phyloP scores from a whole-genome alignment of 371 early-diverging fungal species.

The Blakeslea trispora region DNA sequence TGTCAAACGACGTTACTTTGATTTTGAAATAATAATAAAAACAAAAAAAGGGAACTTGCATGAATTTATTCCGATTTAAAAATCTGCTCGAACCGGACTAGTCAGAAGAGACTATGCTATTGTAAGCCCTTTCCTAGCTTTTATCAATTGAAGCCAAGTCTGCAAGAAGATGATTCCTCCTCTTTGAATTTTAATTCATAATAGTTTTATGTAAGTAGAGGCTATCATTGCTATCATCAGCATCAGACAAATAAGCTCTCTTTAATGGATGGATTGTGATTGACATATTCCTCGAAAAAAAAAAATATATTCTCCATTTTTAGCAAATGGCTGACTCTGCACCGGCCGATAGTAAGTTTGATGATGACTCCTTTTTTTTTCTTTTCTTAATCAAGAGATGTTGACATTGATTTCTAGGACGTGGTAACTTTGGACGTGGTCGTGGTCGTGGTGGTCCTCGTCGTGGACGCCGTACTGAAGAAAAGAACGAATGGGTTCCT shows the following conservation, averaged over 20 bases:
- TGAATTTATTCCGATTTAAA: background rate
- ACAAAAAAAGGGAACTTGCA: no score
- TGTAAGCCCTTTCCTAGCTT: background rate
- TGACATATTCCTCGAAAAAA: no score
- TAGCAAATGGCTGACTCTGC: slow-evolving; percentile 59
- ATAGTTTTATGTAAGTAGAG: slow-evolving; percentile 14
- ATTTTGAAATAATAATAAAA: background rate
- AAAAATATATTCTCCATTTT: no score
- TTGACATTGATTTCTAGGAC: slow-evolving; percentile 28
- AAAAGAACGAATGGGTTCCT: slow-evolving; percentile 89
- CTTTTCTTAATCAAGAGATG: background rate
- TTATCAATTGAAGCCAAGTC: background rate
- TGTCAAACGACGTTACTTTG: slow-evolving; percentile 5
- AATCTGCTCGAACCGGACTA: background rate
- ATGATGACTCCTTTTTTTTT: no score
- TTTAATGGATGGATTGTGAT: background rate
- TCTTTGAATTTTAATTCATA: slow-evolving; percentile 18
- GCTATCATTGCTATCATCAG: background rate
- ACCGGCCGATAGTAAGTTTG: slow-evolving; percentile 55
- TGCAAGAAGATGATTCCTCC: slow-evolving; percentile 5
- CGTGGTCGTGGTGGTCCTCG: slow-evolving; percentile 77
- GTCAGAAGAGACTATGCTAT: background rate
- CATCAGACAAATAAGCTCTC: background rate
- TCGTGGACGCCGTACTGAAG: slow-evolving; percentile 83
- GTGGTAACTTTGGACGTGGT: slow-evolving; percentile 81